Evolutionary conservation across 306 rosid genomes (phyloP).

Genomic region (Sophora flavescens): DNA sequence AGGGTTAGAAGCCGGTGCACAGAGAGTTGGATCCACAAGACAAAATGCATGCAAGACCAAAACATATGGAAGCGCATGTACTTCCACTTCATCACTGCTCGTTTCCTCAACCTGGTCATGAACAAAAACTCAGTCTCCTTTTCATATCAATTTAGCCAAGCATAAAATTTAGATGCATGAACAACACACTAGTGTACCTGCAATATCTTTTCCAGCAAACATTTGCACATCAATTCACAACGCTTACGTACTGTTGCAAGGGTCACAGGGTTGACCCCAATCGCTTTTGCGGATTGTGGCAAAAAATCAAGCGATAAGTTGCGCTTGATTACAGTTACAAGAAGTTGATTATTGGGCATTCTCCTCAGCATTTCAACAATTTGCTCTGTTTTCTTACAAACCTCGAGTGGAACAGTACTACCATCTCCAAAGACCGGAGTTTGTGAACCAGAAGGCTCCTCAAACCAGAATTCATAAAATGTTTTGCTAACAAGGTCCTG

Average conservation of each 20-base stretch:
- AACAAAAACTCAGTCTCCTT: slow-evolving; percentile 33
- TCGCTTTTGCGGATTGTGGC: slow-evolving; percentile 91
- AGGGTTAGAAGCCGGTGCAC: slow-evolving; percentile 93
- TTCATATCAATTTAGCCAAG: slow-evolving; percentile 29
- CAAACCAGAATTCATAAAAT: slow-evolving; percentile 96
- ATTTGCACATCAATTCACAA: slow-evolving; percentile 98
- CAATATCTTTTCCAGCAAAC: slow-evolving; percentile 91
- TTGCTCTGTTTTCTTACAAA: slow-evolving; percentile 90
- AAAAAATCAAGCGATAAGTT: slow-evolving; percentile 96
- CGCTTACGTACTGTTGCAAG: slow-evolving; percentile 90
- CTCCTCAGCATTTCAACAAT: slow-evolving; percentile 88
- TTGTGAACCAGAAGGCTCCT: slow-evolving; percentile 85
- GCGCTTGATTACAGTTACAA: slow-evolving; percentile 88
- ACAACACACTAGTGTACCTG: slow-evolving; percentile 63
- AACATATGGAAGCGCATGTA: slow-evolving; percentile 84
- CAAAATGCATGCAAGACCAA: slow-evolving; percentile 93
- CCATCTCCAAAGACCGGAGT: slow-evolving; percentile 80
- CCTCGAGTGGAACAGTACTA: slow-evolving; percentile 89
- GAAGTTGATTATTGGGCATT: slow-evolving; percentile 88
- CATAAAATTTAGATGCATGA: slow-evolving; percentile 27
- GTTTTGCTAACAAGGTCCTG: slow-evolving; percentile 99
- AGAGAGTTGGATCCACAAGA: slow-evolving; percentile 88
- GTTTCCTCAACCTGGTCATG: slow-evolving; percentile 84
- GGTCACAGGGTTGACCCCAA: slow-evolving; percentile 80
- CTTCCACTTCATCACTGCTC: slow-evolving; percentile 73